Evolutionary conservation across 345 rosid genomes (phyloP).

Genomic region (Euphorbia tirucalli): DNA sequence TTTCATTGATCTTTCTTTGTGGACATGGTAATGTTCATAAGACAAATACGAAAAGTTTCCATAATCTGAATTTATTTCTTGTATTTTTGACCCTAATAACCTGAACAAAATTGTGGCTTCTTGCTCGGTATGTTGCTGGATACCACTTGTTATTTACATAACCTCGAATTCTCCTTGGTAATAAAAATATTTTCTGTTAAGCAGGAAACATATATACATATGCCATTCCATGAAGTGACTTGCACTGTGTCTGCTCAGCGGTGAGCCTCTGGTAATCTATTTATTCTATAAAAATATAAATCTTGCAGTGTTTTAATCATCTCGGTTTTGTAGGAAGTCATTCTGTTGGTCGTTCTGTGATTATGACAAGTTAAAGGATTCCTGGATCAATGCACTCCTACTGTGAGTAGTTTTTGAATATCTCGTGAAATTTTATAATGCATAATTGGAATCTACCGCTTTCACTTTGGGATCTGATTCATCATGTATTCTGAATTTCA

Average conservation of each 20-base stretch:
- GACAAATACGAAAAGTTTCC: too few species aligned
- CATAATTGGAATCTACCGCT: not conserved
- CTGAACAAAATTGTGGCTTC: not conserved
- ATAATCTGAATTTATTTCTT: too few species aligned
- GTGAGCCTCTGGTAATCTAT: slow-evolving; percentile 28
- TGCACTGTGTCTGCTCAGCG: slow-evolving; percentile 23
- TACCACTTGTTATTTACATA: not conserved
- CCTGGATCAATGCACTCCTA: slow-evolving; percentile 22
- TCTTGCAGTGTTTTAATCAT: not conserved
- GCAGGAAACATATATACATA: slow-evolving; percentile 65
- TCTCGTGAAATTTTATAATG: not conserved
- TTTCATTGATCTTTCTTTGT: too few species aligned
- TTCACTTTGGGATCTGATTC: slow-evolving; percentile 9
- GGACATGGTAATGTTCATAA: too few species aligned
- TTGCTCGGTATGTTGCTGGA: not conserved
- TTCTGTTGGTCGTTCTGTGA: slow-evolving; percentile 27
- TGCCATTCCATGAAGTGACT: slow-evolving; percentile 50
- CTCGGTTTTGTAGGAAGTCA: slow-evolving; percentile 29
- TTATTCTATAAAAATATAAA: slow-evolving; percentile 2
- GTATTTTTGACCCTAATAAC: not conserved
- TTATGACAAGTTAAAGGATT: slow-evolving; percentile 21
- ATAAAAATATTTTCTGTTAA: slow-evolving; percentile 11
- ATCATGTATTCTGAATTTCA: slow-evolving; percentile 18
- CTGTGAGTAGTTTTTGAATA: slow-evolving; percentile 19
- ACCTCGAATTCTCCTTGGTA: not conserved